phyloP scores from a whole-genome alignment of 768 basidiomycete species.

The Lepiota subincarnata region DNA sequence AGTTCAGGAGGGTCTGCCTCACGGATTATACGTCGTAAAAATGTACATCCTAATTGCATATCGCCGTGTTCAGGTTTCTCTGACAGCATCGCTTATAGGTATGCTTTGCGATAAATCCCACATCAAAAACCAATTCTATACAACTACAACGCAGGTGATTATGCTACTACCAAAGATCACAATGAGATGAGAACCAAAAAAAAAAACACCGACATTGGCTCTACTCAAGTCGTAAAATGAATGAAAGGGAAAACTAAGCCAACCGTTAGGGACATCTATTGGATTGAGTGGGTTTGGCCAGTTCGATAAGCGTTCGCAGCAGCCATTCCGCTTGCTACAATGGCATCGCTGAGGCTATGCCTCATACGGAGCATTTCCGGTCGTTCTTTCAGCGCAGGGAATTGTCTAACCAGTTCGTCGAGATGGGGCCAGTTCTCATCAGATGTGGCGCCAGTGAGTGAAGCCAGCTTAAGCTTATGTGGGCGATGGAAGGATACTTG shows the following conservation, averaged over 20 bases:
- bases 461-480: slow-evolving; percentile 47
- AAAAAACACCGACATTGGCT: neutral
- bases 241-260: neutral
- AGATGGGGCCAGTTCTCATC: slow-evolving; percentile 91
- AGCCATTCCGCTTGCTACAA: slow-evolving; percentile 30
- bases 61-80: neutral
- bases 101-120: slow-evolving; percentile 44
- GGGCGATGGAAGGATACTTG: slow-evolving; percentile 45
- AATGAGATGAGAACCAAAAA: neutral
- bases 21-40: slow-evolving; percentile 79
- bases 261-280: neutral
- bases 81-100: slow-evolving; percentile 35
- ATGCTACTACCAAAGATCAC: neutral
- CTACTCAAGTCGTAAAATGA: slow-evolving; percentile 7
- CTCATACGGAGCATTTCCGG: slow-evolving; percentile 36
- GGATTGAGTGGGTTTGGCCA: neutral
- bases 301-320: slow-evolving; percentile 14
- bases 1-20: slow-evolving; percentile 80
- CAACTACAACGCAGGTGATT: neutral
- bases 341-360: slow-evolving; percentile 52
- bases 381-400: slow-evolving; percentile 57
- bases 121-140: slow-evolving; percentile 1
- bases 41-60: slow-evolving; percentile 38
- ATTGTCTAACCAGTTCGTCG: slow-evolving; percentile 55
- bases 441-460: slow-evolving; percentile 68